These are phyloP conservation scores for Citrullus mucosospermus DNA, from an alignment of 306 rosid species.

Conservation along the genomic window DNA sequence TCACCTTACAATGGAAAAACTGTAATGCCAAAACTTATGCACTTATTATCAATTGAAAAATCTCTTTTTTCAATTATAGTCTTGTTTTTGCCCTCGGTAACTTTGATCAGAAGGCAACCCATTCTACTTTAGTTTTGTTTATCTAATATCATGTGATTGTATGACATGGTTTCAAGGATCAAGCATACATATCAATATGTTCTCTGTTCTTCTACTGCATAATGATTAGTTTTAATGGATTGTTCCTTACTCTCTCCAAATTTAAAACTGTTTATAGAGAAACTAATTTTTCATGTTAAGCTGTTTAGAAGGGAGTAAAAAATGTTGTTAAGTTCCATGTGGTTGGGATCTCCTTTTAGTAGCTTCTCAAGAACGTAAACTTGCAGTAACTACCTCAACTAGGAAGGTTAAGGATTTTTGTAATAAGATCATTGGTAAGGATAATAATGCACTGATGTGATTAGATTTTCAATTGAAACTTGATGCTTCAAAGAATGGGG, in stretches of 20 bases:
- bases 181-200: neutral
- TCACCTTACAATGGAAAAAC: constrained; percentile 56
- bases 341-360: neutral
- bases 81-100: neutral
- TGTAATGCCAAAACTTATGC: constrained; percentile 30
- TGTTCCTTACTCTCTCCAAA: neutral
- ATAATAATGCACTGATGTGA: neutral
- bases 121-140: neutral
- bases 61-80: neutral
- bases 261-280: neutral
- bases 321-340: neutral
- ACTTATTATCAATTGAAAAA: neutral
- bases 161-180: neutral
- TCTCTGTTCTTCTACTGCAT: neutral
- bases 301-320: neutral
- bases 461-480: neutral
- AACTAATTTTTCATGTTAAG: neutral
- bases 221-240: neutral
- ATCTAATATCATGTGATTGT: neutral
- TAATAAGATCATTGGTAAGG: neutral
- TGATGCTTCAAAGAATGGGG: neutral
- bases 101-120: neutral
- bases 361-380: neutral
- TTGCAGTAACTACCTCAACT: neutral
- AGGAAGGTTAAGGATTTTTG: neutral